Conservation (phyloP, 352 stramenopile species). For the Phytophthora pluvialis region DNA sequence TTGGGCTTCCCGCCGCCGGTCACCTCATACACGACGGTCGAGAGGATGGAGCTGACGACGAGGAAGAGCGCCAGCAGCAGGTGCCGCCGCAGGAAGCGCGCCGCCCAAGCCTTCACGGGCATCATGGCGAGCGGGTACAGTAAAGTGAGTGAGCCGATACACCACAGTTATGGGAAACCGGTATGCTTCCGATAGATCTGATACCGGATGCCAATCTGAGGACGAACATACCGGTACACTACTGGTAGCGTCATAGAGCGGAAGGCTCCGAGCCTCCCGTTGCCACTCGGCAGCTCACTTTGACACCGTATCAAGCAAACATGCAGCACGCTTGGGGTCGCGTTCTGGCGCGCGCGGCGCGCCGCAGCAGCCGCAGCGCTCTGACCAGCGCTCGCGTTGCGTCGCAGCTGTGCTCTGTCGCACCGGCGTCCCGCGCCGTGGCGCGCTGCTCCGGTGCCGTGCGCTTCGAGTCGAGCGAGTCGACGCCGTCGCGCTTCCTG, state of each 20-base stretch:
- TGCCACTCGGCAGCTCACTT: constrained; percentile 23
- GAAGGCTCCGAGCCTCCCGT: constrained; percentile 30
- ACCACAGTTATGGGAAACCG: neutral
- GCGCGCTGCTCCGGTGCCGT: constrained; percentile 8
- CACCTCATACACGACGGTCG: constrained; percentile 66
- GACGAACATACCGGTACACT: too few species aligned
- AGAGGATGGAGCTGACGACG: constrained; percentile 43
- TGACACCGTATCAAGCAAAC: constrained; percentile 16
- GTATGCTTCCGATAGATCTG: neutral
- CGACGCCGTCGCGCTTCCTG: constrained; percentile 71
- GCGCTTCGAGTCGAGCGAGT: constrained; percentile 37
- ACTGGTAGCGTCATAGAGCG: neutral
- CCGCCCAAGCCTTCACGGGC: constrained; percentile 32
- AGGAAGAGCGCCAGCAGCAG: constrained; percentile 49
- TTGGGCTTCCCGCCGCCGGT: constrained; percentile 56
- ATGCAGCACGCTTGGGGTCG: constrained; percentile 34
- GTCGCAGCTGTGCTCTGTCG: constrained; percentile 3
- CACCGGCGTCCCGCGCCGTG: constrained; percentile 3
- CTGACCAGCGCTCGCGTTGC: constrained; percentile 5
- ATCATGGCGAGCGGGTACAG: constrained; percentile 1
- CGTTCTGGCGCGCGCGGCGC: constrained; percentile 25
- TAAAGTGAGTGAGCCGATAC: too few species aligned
- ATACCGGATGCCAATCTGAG: too few species aligned
- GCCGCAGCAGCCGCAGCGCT: constrained; percentile 18
- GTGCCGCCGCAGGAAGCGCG: constrained; percentile 51